Conservation (phyloP, 495 filamentous ascomycete species). For the Rusavskia elegans region DNA sequence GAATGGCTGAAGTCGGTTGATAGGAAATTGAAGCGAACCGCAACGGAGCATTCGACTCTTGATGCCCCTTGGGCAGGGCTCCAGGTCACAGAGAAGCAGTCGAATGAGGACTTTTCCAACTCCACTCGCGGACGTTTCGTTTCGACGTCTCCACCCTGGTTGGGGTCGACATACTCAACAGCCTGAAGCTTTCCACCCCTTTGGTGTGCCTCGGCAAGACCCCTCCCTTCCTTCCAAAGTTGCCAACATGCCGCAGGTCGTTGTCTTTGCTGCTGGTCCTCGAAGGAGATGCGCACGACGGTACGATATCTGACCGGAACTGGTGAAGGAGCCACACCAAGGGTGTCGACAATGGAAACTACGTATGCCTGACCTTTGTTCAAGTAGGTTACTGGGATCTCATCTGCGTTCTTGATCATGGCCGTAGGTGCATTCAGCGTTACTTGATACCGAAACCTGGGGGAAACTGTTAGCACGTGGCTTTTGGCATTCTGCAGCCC, state of each 20-base stretch:
- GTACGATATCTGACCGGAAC: conserved; percentile 55
- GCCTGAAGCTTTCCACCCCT: conserved; percentile 75
- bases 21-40: conserved; percentile 92
- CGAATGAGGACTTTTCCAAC: conserved; percentile 69
- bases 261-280: conserved; percentile 76
- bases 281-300: conserved; percentile 80
- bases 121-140: conserved; percentile 58
- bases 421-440: conserved; percentile 87
- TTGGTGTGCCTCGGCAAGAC: conserved; percentile 78
- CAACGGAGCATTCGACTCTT: conserved; percentile 55
- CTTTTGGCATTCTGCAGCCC: conserved; percentile 20
- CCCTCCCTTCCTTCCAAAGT: conserved; percentile 88
- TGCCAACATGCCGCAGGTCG: conserved; percentile 81
- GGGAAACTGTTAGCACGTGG: conserved; percentile 14
- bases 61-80: conserved; percentile 44
- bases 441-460: conserved; percentile 78
- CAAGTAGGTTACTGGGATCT: conserved; percentile 88
- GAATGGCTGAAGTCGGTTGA: conserved; percentile 98
- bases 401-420: conserved; percentile 78
- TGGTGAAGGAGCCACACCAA: conserved; percentile 14
- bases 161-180: conserved; percentile 79
- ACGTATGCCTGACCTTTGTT: conserved; percentile 94
- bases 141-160: conserved; percentile 51
- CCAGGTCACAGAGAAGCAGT: conserved; percentile 87
- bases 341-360: conserved; percentile 60